Base-by-base conservation (phyloP, 148 eudicot species). In the Camellia lanceoleosa region DNA sequence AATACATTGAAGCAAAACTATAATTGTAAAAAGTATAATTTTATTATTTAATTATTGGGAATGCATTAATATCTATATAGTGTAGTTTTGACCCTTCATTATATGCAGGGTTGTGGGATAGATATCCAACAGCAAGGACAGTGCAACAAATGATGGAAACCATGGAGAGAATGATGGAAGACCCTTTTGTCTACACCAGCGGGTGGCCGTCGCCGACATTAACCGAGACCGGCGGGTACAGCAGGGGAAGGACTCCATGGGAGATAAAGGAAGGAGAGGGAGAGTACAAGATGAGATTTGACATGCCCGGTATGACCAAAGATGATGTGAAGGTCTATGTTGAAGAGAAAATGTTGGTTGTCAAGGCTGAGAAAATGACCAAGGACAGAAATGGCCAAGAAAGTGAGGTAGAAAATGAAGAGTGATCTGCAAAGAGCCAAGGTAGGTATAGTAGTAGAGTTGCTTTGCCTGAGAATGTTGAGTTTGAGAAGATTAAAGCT, bases 131-230 rank as follows among this genome's bases (percentile, higher is more conserved):
- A 67, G 91, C 92, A 47, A 88, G 89, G 59, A 88, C 98, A 79
- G 88, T 94, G 58, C 92, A 90, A 12, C 96, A 94, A 72, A 94
- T 94, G 98, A 85, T 94, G 93, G 98, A 94, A 2, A 89, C 94
- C 62, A 90, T 92, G 94, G 92, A 92, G 59, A 89, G 92, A 18
- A 10, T 88, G 41, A 79, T 89, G 71, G 94, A 91, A 30, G 98
- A 92, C 65, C 92, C 95, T 16, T 19, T 74, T 1, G 82, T 83
- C 47, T 90, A 83, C 80, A 75, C 68, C 74, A 79, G 52, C 14
- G 64, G 74, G 4, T 80, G 79, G 83, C 55, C 80, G 54, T 78
- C 89, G 0, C 66, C 84, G 13, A 64, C 71, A 18, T n/a, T 54
- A 0, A 46, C 55, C n/a, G 79, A 79, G 7, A 84, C 73, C 1